Evolutionary conservation across 1,284 basidiomycete species (phyloP).

Genomic region (Melampsora larici-populina): DNA sequence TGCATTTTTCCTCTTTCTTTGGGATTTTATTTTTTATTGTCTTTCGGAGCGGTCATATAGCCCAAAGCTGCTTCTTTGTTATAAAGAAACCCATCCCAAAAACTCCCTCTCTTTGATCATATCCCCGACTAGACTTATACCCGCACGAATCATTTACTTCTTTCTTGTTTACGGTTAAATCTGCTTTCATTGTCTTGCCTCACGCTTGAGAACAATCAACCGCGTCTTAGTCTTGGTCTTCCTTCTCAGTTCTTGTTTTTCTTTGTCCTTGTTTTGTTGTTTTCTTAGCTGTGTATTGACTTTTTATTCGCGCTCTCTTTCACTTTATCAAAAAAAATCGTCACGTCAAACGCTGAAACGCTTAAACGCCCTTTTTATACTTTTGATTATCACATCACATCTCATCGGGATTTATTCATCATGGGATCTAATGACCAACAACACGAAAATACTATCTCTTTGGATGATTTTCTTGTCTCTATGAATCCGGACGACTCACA

Average conservation of each 20-base stretch:
- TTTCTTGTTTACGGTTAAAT: slow-evolving; percentile 4
- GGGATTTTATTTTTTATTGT: not conserved
- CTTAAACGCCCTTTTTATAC: not conserved
- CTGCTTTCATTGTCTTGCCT: slow-evolving; percentile 1
- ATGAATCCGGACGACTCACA: slow-evolving; percentile 4
- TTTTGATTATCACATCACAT: not conserved
- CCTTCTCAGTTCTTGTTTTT: not conserved
- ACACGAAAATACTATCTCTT: slow-evolving; percentile 30
- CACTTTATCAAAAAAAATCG: not conserved
- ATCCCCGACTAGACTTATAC: not conserved
- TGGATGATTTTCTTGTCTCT: slow-evolving; percentile 32
- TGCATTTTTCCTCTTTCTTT: not conserved
- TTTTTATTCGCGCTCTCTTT: slow-evolving; percentile 2
- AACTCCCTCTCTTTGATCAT: not conserved
- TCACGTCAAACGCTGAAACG: not conserved
- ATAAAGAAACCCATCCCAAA: not conserved
- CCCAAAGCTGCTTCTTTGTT: not conserved
- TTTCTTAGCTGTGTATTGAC: not conserved
- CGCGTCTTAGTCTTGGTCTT: not conserved
- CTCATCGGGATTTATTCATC: not conserved
- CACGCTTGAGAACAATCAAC: slow-evolving; percentile 1
- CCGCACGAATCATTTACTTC: not conserved
- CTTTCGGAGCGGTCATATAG: not conserved
- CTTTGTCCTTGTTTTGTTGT: not conserved
- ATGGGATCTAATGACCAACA: slow-evolving; percentile 35